A percentile compares a stretch with the other conserved stretches of the same genome.
phyloP scores from a whole-genome alignment of 2,329 filamentous ascomycete genomes.

The Colletotrichum sojae region DNA sequence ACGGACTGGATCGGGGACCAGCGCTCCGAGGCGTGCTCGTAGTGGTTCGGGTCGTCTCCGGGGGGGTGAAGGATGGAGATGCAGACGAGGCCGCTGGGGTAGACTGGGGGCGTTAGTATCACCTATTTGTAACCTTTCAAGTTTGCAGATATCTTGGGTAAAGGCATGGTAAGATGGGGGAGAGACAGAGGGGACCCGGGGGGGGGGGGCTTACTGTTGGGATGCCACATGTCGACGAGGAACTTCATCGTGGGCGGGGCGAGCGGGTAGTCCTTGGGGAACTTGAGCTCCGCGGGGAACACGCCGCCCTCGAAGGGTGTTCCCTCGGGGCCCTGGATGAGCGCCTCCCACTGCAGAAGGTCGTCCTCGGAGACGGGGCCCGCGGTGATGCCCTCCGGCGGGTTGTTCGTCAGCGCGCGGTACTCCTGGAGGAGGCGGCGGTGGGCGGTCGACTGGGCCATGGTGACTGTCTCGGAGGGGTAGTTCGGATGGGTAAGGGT shows the following conservation, averaged over 20 bases:
- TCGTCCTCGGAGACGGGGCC: conserved; percentile 95
- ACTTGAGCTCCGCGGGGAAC: conserved; percentile 94
- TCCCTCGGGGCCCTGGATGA: conserved; percentile 95
- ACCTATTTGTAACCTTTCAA: neutral
- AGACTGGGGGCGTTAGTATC: conserved; percentile 70
- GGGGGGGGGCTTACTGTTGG: conserved; percentile 79
- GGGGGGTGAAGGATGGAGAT: conserved; percentile 98
- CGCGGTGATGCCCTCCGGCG: conserved; percentile 97
- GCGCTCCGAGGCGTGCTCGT: conserved; percentile 94
- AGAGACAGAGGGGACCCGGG: neutral
- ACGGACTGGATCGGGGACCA: conserved; percentile 98
- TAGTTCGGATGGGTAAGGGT: too few relatives aligned
- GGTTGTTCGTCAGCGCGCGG: conserved; percentile 91
- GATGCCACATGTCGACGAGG: conserved; percentile 93
- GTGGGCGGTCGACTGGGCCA: conserved; percentile 75
- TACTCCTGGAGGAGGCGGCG: conserved; percentile 96
- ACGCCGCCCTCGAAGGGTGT: conserved; percentile 97
- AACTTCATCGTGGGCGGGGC: conserved; percentile 98
- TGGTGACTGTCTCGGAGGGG: conserved; percentile 44
- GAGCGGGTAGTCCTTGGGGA: conserved; percentile 97
- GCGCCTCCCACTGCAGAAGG: conserved; percentile 94
- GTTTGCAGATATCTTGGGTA: neutral
- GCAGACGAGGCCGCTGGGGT: conserved; percentile 91
- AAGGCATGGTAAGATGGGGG: too few relatives aligned
- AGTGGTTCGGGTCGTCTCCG: conserved; percentile 97